phyloP scores from a whole-genome alignment of 2,329 filamentous ascomycete species.

The Cladosporium halotolerans region DNA sequence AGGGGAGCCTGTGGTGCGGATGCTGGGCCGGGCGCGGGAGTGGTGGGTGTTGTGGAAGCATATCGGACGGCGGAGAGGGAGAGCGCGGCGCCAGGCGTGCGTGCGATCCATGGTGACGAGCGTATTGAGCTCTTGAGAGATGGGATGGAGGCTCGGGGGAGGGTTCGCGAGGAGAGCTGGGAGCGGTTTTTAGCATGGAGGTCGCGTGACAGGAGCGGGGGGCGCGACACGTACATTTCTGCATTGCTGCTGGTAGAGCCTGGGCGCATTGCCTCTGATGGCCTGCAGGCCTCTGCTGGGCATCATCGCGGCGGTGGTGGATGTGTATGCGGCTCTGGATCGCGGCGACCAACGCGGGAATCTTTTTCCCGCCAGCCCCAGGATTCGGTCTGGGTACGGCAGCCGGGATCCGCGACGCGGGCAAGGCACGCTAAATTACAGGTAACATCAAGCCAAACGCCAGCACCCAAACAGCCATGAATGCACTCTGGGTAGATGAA shows the following conservation, averaged over 20 bases:
- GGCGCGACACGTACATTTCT: conserved; percentile 21
- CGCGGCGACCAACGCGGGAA: not conserved
- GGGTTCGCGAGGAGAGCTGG: conserved; percentile 10
- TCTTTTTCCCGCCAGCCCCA: not conserved
- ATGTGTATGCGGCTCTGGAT: conserved; percentile 9
- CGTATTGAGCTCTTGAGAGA: not conserved
- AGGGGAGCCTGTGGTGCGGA: conserved; percentile 25
- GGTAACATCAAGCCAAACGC: too few relatives aligned
- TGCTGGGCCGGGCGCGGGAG: conserved; percentile 17
- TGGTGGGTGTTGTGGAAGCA: conserved; percentile 27
- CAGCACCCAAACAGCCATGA: too few relatives aligned
- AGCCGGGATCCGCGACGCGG: too few relatives aligned
- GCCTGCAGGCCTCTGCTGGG: conserved; percentile 43
- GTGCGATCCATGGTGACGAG: conserved; percentile 1
- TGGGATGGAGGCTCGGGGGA: conserved; percentile 9
- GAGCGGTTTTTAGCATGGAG: not conserved
- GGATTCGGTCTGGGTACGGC: not conserved
- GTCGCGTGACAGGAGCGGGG: not conserved
- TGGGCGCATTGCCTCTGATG: conserved; percentile 22
- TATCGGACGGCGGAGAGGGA: conserved; percentile 19
- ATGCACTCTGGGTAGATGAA: too few relatives aligned
- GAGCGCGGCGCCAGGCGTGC: not conserved
- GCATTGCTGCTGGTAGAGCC: conserved; percentile 20
- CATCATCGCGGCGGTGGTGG: conserved; percentile 34
- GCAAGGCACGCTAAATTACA: too few relatives aligned